phyloP scores from a whole-genome alignment of 2,329 filamentous ascomycete species.

The Triangularia setosa region DNA sequence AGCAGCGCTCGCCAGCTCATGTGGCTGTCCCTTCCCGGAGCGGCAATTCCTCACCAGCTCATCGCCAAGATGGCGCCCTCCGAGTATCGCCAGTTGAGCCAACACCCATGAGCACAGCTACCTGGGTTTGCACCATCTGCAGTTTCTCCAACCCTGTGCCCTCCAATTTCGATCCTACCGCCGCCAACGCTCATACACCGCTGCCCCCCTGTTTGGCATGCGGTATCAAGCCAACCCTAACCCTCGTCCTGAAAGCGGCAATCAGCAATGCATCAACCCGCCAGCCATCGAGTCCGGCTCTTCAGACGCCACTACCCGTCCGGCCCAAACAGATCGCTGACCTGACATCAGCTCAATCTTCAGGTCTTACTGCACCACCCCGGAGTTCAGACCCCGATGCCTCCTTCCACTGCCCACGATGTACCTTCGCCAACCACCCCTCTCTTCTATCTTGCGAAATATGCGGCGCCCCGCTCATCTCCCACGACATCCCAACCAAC shows the following conservation, averaged over 20 bases:
- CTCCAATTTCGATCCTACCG: constrained; percentile 84
- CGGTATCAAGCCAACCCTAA: constrained; percentile 84
- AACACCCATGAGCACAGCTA: constrained; percentile 57
- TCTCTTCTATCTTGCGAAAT: constrained; percentile 85
- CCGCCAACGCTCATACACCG: constrained; percentile 73
- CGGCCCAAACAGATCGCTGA: constrained; percentile 26
- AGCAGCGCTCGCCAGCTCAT: constrained; percentile 49
- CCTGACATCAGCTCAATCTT: constrained; percentile 10
- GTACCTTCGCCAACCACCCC: constrained; percentile 91
- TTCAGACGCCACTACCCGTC: constrained; percentile 31
- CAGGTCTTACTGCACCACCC: constrained; percentile 10
- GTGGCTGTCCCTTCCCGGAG: constrained; percentile 43
- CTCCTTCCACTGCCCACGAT: constrained; percentile 71
- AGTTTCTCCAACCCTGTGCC: constrained; percentile 91
- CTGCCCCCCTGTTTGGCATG: constrained; percentile 87
- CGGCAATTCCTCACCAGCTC: constrained; percentile 44
- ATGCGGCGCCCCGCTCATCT: constrained; percentile 72
- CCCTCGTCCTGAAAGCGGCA: constrained; percentile 79
- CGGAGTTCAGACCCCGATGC: constrained; percentile 33
- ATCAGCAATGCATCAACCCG: constrained; percentile 69
- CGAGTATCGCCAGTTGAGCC: constrained; percentile 43
- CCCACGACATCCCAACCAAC: constrained; percentile 43
- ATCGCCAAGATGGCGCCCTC: constrained; percentile 41
- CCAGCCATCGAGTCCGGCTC: constrained; percentile 26
- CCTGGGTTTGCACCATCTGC: constrained; percentile 95